These are phyloP conservation scores for Aspergillus candidus DNA, from an alignment of 2,329 filamentous ascomycete species.

Conservation along the genomic window DNA sequence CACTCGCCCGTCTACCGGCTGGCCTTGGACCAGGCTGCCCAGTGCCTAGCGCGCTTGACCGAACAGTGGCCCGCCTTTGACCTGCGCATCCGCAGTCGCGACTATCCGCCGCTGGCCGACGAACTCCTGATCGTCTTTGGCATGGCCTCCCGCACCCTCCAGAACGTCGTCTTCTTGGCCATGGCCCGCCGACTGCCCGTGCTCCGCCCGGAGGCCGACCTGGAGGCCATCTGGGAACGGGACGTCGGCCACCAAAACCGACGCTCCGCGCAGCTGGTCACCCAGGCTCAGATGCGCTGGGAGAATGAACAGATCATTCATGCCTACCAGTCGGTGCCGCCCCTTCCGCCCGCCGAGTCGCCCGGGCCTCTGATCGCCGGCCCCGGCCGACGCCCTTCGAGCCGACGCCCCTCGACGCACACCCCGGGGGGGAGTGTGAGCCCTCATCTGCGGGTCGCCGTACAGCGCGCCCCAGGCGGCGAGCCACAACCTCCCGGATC, in stretches of 20 bases:
- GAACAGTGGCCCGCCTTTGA: conserved; percentile 36
- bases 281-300: conserved; percentile 1
- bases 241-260: conserved; percentile 16
- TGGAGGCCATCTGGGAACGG: conserved; percentile 16
- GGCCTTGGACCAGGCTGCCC: conserved; percentile 35
- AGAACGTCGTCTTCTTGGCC: conserved; percentile 47
- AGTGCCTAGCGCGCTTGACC: conserved; percentile 43
- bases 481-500: no score
- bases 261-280: conserved; percentile 6
- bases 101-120: conserved; percentile 51
- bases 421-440: no score
- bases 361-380: no score
- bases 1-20: conserved; percentile 29
- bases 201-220: conserved; percentile 4
- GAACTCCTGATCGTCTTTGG: conserved; percentile 48
- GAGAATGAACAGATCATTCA: conserved; percentile 14
- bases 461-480: no score
- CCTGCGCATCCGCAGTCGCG: conserved; percentile 26
- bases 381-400: no score
- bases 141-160: conserved; percentile 48
- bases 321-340: conserved; percentile 14
- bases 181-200: conserved; percentile 25
- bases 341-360: no score
- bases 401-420: no score
- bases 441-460: no score